Base-by-base conservation (phyloP, 306 rosid genomes). In the Chamaecrista fasciculata region DNA sequence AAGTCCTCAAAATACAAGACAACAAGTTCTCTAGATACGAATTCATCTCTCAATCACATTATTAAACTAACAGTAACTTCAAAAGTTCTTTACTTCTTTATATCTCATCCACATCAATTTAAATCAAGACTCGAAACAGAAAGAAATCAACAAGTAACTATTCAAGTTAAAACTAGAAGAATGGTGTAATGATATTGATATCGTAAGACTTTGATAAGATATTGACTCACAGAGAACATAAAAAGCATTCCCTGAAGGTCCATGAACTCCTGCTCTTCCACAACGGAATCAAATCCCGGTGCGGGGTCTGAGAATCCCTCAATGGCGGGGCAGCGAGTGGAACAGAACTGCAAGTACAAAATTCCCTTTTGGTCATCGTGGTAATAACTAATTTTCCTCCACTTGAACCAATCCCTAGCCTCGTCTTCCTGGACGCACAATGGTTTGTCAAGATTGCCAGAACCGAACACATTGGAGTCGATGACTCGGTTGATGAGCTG, bases 181-280 rank as follows among this genome's bases (percentile, higher is more conserved):
- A 34, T 36, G 61, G 24, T n/a, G n/a, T n/a, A n/a, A n/a, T n/a
- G 26, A 11, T 37, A 51, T 48, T 23, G 37, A 56, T 3, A 57
- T 1, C 26, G 36, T n/a, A 11, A 61, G 18, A 50, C 5, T 2
- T 58, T 31, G 46, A 33, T 55, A 53, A 36, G 47, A 37, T 2
- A 66, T 15, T 46, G 10, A 79, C 97, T 86, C 69, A 93, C 98
- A 55, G 90, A 83, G 90, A 93, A 93, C 97, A 93, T 90, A 85
- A 90, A 86, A 28, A 93, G 89, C 91, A 90, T 72, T 77, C 90
- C 98, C 81, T 85, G 91, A 31, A 85, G 91, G 71, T 90, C 95
- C 15, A 90, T 84, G 50, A 77, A 86, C 52, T 88, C 91, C 34
- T 79, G 85, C 71, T 93, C 91, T 66, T 87, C 89, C 10, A 75